Evolutionary conservation across 1,139 yeast species (phyloP).

Genomic region (Kurtzmaniella natalensis): DNA sequence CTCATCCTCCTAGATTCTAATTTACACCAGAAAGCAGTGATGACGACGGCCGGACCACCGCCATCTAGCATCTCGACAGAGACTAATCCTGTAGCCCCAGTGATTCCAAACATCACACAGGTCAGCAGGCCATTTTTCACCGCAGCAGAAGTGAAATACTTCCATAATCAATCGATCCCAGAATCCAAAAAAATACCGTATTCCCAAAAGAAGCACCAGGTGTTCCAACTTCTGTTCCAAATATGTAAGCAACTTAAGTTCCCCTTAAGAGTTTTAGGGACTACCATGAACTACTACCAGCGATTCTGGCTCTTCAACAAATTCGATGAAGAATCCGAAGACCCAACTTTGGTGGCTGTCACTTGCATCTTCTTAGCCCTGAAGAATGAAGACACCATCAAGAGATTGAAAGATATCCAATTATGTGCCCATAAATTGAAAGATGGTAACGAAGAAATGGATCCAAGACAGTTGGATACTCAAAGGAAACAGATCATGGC

Average conservation of each 20-base stretch:
- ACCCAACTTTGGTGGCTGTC: conserved; percentile 56
- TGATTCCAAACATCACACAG: conserved; percentile 30
- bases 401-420: conserved; percentile 64
- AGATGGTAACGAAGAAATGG: conserved; percentile 22
- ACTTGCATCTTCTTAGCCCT: conserved; percentile 77
- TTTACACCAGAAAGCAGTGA: neutral
- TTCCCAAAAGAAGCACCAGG: conserved; percentile 49
- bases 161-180: conserved; percentile 50
- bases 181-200: conserved; percentile 45
- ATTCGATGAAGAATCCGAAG: conserved; percentile 40
- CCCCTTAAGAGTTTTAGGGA: conserved; percentile 63
- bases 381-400: conserved; percentile 86
- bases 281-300: conserved; percentile 70
- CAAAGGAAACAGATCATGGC: conserved; percentile 52
- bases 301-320: conserved; percentile 62
- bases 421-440: conserved; percentile 37
- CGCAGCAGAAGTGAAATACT: conserved; percentile 47
- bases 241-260: conserved; percentile 52
- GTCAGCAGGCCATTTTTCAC: conserved; percentile 66
- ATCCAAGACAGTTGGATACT: conserved; percentile 25
- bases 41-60: neutral
- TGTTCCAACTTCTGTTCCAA: conserved; percentile 52
- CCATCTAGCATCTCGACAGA: neutral
- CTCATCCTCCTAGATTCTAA: too few relatives aligned
- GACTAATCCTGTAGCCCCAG: neutral